phyloP scores from a whole-genome alignment of 179 eudicot genomes.

The Heliamphora pulchella region DNA sequence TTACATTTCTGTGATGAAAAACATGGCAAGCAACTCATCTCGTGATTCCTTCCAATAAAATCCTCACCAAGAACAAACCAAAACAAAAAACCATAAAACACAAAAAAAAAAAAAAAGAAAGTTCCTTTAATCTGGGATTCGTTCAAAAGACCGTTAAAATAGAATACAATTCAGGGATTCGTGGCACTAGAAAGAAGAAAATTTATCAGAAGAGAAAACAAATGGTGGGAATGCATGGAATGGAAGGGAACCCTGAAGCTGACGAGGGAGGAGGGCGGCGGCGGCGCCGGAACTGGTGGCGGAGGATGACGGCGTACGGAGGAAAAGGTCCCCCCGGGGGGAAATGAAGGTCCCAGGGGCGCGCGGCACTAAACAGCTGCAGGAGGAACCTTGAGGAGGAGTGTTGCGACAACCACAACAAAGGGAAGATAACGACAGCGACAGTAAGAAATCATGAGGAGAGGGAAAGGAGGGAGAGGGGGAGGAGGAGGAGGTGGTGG shows the following conservation, averaged over 20 bases:
- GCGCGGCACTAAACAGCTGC: neutral
- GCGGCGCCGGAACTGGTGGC: neutral
- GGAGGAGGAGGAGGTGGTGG: slow-evolving; percentile 6
- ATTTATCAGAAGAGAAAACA: neutral
- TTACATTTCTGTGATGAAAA: slow-evolving; percentile 3
- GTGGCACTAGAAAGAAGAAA: neutral
- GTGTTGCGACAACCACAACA: neutral
- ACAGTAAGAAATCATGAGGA: neutral
- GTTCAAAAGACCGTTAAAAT: neutral
- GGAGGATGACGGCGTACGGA: neutral
- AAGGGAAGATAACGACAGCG: neutral
- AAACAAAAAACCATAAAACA: too few relatives aligned
- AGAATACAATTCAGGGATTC: neutral
- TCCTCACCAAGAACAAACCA: neutral
- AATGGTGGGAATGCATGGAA: neutral
- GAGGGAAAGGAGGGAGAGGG: neutral
- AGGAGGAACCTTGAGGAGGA: neutral
- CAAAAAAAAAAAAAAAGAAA: neutral
- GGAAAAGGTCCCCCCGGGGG: neutral
- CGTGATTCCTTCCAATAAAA: neutral
- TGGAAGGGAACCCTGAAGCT: neutral
- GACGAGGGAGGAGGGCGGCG: neutral
- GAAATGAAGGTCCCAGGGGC: neutral
- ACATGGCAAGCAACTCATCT: slow-evolving; percentile 17
- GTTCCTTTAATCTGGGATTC: too few relatives aligned